Conservation (phyloP, 805 yeast genomes). For the Lachancea mirantina region DNA sequence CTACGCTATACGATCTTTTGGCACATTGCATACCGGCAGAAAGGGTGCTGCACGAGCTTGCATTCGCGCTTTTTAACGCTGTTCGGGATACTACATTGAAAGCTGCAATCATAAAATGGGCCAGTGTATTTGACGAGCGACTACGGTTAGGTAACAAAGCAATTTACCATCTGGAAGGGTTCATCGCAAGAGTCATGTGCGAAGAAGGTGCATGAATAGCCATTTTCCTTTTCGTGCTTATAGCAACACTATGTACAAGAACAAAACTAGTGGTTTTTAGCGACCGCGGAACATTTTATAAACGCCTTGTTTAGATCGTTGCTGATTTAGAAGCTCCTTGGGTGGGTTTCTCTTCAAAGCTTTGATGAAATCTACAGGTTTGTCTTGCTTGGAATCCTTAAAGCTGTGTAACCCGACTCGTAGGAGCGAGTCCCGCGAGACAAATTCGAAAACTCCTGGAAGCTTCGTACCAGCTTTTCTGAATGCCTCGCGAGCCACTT, state of each 20-base stretch:
- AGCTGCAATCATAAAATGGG: constrained; percentile 46
- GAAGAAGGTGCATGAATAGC: constrained; percentile 32
- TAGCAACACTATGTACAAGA: constrained; percentile 9
- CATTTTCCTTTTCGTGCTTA: not conserved
- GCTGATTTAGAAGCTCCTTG: constrained; percentile 50
- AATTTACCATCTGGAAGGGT: constrained; percentile 92
- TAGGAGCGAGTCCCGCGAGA: constrained; percentile 53
- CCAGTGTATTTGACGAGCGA: constrained; percentile 75
- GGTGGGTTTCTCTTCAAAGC: constrained; percentile 54
- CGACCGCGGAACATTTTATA: constrained; percentile 60
- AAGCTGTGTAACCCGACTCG: constrained; percentile 64
- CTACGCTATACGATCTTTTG: constrained; percentile 70
- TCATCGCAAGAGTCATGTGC: constrained; percentile 82
- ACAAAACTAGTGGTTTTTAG: constrained; percentile 22
- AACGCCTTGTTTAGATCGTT: constrained; percentile 43
- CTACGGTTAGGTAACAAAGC: constrained; percentile 79
- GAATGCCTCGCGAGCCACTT: constrained; percentile 81
- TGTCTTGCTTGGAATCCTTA: constrained; percentile 33
- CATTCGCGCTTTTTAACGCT: constrained; percentile 38
- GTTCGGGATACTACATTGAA: constrained; percentile 30
- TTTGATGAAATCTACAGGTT: constrained; percentile 46
- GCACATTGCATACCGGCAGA: constrained; percentile 93
- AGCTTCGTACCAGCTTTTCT: constrained; percentile 86
- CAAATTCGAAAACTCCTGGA: constrained; percentile 88
- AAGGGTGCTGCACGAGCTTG: constrained; percentile 59